Percentiles rank a stretch among this genome's conserved stretches.
Conservation (phyloP, 176 grass and related monocot species). For the Carex kokanica region DNA sequence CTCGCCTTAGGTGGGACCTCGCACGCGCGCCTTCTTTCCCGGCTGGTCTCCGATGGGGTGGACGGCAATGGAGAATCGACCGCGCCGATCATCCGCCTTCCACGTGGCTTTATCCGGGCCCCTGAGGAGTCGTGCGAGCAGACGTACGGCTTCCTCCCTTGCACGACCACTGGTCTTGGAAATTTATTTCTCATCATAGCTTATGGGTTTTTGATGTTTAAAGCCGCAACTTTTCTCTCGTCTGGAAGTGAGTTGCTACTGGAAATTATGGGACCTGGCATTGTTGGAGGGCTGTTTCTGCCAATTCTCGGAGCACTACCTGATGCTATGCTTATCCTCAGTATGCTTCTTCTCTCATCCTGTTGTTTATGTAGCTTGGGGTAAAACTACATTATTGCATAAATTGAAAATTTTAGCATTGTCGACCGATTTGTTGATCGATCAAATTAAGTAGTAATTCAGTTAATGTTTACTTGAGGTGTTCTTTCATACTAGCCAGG, state of each 20-base stretch:
- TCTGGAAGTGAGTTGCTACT: constrained; percentile 84
- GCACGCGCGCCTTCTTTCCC: constrained; percentile 51
- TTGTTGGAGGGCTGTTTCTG: constrained; percentile 89
- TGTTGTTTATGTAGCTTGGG: background rate
- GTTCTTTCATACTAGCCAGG: background rate
- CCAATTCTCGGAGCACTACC: constrained; percentile 94
- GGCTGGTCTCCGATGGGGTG: constrained; percentile 34
- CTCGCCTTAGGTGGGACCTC: constrained; percentile 30
- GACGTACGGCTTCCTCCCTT: constrained; percentile 79
- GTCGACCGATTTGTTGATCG: background rate
- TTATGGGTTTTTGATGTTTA: constrained; percentile 93
- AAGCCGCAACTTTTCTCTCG: constrained; percentile 80
- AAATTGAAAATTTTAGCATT: background rate
- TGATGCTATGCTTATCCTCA: constrained; percentile 81
- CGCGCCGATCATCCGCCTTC: constrained; percentile 34
- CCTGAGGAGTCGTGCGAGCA: constrained; percentile 64
- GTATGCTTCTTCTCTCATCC: constrained; percentile 28
- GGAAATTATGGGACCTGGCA: constrained; percentile 85
- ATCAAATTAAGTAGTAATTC: background rate
- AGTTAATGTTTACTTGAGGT: background rate
- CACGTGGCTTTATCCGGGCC: background rate
- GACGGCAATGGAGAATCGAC: constrained; percentile 17
- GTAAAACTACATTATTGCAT: background rate
- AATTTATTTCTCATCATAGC: constrained; percentile 72
- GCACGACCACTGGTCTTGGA: constrained; percentile 79